Percentiles rank a stretch among this genome's conserved stretches.
Evolutionary conservation across 805 yeast genomes (phyloP).

Genomic region (Wickerhamiella slavikovae): DNA sequence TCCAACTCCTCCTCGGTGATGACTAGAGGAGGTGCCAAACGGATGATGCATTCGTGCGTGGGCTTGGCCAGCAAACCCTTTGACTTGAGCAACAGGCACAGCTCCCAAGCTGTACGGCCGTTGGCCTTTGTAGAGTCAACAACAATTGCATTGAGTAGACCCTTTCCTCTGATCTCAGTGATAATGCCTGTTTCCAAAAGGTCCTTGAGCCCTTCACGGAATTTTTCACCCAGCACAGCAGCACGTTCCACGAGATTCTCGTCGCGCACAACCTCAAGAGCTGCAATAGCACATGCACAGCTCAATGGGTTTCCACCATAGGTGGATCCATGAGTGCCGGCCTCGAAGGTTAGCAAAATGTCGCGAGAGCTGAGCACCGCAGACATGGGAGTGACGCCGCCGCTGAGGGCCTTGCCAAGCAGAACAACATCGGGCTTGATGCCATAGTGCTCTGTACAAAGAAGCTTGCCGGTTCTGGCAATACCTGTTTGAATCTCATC

Average conservation of each 20-base stretch:
- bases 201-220: constrained; percentile 27
- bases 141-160: constrained; percentile 77
- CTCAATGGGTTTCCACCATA: constrained; percentile 96
- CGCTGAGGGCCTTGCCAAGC: constrained; percentile 87
- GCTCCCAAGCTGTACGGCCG: constrained; percentile 91
- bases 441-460: constrained; percentile 70
- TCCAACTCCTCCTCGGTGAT: constrained; percentile 70
- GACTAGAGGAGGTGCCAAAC: constrained; percentile 90
- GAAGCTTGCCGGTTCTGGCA: constrained; percentile 89
- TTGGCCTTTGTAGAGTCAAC: constrained; percentile 66
- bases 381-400: constrained; percentile 85
- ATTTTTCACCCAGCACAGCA: constrained; percentile 41
- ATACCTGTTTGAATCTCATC: constrained; percentile 97
- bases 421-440: constrained; percentile 79
- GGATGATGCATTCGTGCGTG: constrained; percentile 85
- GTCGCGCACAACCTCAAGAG: constrained; percentile 72
- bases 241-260: constrained; percentile 75
- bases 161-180: constrained; percentile 56
- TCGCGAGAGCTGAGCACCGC: constrained; percentile 81
- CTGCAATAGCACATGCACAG: constrained; percentile 82
- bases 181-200: constrained; percentile 27
- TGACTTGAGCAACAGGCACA: constrained; percentile 74
- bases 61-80: constrained; percentile 88
- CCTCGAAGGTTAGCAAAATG: constrained; percentile 72
- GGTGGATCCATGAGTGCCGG: constrained; percentile 95